Base-by-base conservation (phyloP, 225 moss, liverwort and hornwort species). In the Neckera pumila region DNA sequence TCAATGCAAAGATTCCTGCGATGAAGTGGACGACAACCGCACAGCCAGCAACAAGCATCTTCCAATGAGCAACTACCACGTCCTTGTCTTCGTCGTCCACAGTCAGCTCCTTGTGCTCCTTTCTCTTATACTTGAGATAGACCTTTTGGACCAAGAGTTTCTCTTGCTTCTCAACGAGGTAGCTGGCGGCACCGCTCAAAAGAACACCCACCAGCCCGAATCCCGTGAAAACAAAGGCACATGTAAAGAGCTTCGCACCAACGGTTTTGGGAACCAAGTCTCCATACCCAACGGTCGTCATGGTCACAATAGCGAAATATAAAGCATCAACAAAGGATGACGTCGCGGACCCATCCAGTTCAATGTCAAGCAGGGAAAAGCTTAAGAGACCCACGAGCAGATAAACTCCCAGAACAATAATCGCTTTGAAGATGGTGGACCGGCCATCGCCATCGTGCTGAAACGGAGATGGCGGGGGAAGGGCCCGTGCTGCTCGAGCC, bases 101-200 rank as follows among this genome's bases (percentile, higher is more conserved):
- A 62, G 67, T 69, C 72, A 57, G 51, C 58, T 87, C 63, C 34
- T 83, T 78, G 54, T 87, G 91, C 7, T 77, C 86, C 33, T 86
- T 84, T 16, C 51, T 72, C 63, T 77, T 84, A 34, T 89, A 85
- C 71, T 90, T 93, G 5, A 87, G 86, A 51, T 91, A 91, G 10
- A 96, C 59, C 25, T 90, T 91, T 57, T 90, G 91, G 11, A 95
- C 90, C 20, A 98, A 31, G 65, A 96, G 86, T 81, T 95, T 92
- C 63, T 98, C 96, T 88, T 98, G 98, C 90, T 92, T 96, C 87
- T 92, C 94, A 21, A 96, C 96, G 38, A 98, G 87, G 88, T 95
- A 95, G 76, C 86, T 92, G n/a, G 96, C 96, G 73, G 95, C 96
- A 66, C 94, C 91, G 78, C 94, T 95, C 78, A 98, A 59, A 49